Conservation (phyloP, 352 stramenopile species). For the Phytophthora lateralis region DNA sequence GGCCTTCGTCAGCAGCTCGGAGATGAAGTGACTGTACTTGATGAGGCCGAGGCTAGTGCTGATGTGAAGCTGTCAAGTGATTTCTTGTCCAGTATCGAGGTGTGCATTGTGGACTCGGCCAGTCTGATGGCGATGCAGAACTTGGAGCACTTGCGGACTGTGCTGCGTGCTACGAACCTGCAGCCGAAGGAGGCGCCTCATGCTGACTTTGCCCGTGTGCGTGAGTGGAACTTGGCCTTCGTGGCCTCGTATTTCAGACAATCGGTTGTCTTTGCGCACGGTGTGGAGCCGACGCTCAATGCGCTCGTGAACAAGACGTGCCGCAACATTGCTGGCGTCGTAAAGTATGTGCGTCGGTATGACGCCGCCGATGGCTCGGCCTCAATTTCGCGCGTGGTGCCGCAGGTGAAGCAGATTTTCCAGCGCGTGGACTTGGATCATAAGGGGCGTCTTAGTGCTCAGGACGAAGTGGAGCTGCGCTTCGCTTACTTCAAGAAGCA, state of each 20-base stretch:
- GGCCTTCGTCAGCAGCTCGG: slow-evolving; percentile 73
- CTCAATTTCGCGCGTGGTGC: slow-evolving; percentile 68
- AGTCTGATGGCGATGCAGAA: slow-evolving; percentile 86
- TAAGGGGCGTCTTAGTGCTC: slow-evolving; percentile 29
- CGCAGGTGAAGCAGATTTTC: slow-evolving; percentile 82
- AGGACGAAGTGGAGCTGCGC: slow-evolving; percentile 62
- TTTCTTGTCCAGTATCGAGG: slow-evolving; percentile 78
- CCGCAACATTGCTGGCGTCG: slow-evolving; percentile 53
- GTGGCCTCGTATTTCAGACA: slow-evolving; percentile 73
- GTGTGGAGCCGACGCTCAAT: slow-evolving; percentile 62
- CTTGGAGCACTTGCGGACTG: slow-evolving; percentile 70
- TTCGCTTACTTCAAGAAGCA: slow-evolving; percentile 84
- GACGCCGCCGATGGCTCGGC: slow-evolving; percentile 52
- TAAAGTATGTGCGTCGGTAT: slow-evolving; percentile 67
- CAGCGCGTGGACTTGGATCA: slow-evolving; percentile 66
- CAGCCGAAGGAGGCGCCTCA: slow-evolving; percentile 71
- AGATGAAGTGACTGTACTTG: slow-evolving; percentile 61
- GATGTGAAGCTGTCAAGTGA: slow-evolving; percentile 64
- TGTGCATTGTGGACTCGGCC: slow-evolving; percentile 82
- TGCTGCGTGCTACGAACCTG: slow-evolving; percentile 67
- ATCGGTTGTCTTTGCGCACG: slow-evolving; percentile 73
- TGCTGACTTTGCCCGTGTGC: slow-evolving; percentile 75
- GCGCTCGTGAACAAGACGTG: slow-evolving; percentile 65
- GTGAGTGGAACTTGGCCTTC: slow-evolving; percentile 78
- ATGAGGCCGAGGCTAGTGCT: slow-evolving; percentile 24